Base-by-base conservation (phyloP, 1,139 yeast genomes). In the Nadsonia starkeyi-henricii region DNA sequence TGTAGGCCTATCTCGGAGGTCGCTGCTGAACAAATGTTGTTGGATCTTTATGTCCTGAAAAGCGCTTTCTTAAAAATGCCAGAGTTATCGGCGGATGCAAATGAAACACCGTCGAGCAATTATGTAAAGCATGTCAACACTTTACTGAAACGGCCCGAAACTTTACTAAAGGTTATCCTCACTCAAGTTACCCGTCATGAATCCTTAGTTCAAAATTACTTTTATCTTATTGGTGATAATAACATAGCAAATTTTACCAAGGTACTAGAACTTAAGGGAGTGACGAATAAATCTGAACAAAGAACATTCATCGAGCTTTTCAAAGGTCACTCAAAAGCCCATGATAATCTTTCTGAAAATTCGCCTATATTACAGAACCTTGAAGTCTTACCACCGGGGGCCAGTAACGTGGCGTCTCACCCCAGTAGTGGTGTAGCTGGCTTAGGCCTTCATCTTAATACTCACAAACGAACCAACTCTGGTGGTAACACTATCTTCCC, bases 1-100 rank as follows among this genome's bases (percentile, higher is more conserved):
- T 81, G 58, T 57, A 76, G 75, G 52, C 94, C 94, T 1, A 73
- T 89, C 39, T 71, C 75, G 5, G 80, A 81, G 20, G 68, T 76
- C 17, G 81, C 82, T 55, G 82, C 93, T 4, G 96, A 89, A 61
- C 96, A 89, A 61, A 71, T 91, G 59, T 67, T 82, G 41, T 67
- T 82, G 37, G 98, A 91, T 63, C 60, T 84, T 3, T 78, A 79
- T 43, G 71, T 75, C 9, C 63, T 91, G 56, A 82, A 82, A 58
- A 70, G 70, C 33, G 68, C 75, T 30, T 72, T 86, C 46, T 55
- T 74, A 20, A 65, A 64, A 20, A 67, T 85, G 47, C 86, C 86
- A 1, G 41, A 53, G 9, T 51, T 61, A 39, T 28, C 30, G 42
- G 28, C 36, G 8, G 51, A 50, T 15, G 49, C 47, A 23, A 53